These are phyloP conservation scores for Metarhizium album DNA, from an alignment of 2,329 filamentous ascomycete species.

Conservation along the genomic window DNA sequence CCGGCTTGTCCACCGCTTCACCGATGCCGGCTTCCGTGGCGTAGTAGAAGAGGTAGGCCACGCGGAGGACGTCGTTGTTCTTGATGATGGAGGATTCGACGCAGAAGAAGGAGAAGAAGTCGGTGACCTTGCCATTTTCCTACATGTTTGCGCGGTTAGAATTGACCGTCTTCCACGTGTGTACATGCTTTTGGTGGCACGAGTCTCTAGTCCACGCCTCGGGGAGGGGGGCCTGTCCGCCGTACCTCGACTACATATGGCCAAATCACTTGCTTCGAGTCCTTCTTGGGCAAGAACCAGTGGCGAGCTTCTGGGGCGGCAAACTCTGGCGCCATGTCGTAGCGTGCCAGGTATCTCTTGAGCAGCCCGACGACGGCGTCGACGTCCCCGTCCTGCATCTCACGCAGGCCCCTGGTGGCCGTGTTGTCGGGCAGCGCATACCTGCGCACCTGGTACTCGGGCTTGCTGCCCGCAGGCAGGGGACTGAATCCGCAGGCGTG, in stretches of 20 bases:
- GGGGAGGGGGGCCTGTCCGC: background rate
- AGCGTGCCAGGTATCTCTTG: slow-evolving; percentile 65
- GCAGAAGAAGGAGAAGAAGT: slow-evolving; percentile 95
- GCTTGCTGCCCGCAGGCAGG: slow-evolving; percentile 72
- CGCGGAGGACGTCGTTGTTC: slow-evolving; percentile 67
- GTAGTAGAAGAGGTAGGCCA: slow-evolving; percentile 97
- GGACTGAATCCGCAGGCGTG: slow-evolving; percentile 92
- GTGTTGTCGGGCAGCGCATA: slow-evolving; percentile 73
- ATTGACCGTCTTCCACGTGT: background rate
- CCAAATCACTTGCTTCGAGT: slow-evolving; percentile 75
- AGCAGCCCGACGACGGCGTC: slow-evolving; percentile 65
- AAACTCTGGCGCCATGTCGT: slow-evolving; percentile 77
- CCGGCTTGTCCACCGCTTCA: slow-evolving; percentile 38
- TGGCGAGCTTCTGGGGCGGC: slow-evolving; percentile 72
- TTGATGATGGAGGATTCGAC: slow-evolving; percentile 89
- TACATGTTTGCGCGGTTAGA: slow-evolving; percentile 13
- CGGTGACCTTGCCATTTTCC: slow-evolving; percentile 65
- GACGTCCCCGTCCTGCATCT: slow-evolving; percentile 71
- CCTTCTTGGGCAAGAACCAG: slow-evolving; percentile 66
- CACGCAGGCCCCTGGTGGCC: slow-evolving; percentile 61
- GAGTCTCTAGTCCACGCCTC: too few relatives aligned
- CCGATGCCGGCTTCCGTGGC: slow-evolving; percentile 69
- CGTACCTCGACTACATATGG: slow-evolving; percentile 77
- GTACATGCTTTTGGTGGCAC: background rate
- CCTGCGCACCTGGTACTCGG: slow-evolving; percentile 72